These are phyloP conservation scores for Xylaria castorea DNA, from an alignment of 495 filamentous ascomycete genomes.

Conservation along the genomic window DNA sequence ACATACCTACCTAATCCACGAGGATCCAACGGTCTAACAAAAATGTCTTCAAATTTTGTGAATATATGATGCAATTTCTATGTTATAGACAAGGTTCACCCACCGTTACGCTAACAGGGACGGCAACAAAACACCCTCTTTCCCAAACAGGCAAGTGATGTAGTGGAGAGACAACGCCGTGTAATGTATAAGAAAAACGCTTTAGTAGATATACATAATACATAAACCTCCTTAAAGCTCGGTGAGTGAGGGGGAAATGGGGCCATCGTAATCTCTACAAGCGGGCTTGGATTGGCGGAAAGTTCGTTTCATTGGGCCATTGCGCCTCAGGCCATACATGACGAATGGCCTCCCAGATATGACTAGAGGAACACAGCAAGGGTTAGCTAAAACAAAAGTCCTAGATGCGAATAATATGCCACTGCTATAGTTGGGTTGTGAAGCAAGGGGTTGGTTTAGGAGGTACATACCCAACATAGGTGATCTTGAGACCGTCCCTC, in stretches of 20 bases:
- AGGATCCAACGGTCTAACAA: neutral
- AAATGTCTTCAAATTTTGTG: neutral
- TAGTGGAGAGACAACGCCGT: constrained; percentile 19
- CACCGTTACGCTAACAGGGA: constrained; percentile 3
- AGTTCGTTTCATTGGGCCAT: constrained; percentile 74
- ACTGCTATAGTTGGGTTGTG: neutral
- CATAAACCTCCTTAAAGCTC: neutral
- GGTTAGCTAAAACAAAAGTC: constrained; percentile 35
- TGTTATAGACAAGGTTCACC: neutral
- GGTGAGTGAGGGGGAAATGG: constrained; percentile 6
- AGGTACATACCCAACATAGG: constrained; percentile 78
- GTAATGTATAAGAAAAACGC: constrained; percentile 26
- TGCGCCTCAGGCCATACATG: constrained; percentile 83
- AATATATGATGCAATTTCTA: constrained; percentile 8
- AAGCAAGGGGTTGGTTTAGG: constrained; percentile 17
- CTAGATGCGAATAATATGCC: constrained; percentile 5
- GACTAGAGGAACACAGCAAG: constrained; percentile 50
- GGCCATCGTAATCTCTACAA: constrained; percentile 26
- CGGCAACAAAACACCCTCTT: neutral
- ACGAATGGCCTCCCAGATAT: constrained; percentile 88
- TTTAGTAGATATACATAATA: constrained; percentile 5
- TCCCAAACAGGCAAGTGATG: constrained; percentile 13
- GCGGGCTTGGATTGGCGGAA: constrained; percentile 36
- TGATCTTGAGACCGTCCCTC: constrained; percentile 82
- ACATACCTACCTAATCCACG: neutral